A percentile compares a stretch with the other conserved stretches of the same genome.
phyloP scores from a whole-genome alignment of 148 eudicot species.

The Vaccinium myrtillus region DNA sequence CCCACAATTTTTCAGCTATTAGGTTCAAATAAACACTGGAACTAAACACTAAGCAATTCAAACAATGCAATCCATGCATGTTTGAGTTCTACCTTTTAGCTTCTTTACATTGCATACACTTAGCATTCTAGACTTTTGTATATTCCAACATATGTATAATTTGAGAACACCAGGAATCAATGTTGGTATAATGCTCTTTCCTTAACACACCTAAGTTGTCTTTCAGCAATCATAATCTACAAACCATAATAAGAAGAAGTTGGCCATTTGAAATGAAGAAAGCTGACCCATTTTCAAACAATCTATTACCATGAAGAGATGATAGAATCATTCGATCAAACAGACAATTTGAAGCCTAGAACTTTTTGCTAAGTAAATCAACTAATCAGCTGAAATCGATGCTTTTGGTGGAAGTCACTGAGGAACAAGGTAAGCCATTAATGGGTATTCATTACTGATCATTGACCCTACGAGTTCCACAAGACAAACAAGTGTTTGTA shows the following conservation, averaged over 20 bases:
- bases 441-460: constrained; percentile 6
- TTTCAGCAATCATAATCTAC: neutral
- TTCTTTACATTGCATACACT: neutral
- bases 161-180: neutral
- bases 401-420: neutral
- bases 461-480: neutral
- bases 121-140: neutral
- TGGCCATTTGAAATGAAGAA: neutral
- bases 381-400: neutral
- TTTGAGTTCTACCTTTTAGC: neutral
- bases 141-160: neutral
- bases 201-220: neutral
- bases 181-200: neutral
- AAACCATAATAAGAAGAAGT: neutral
- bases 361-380: neutral
- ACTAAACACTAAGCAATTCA: neutral
- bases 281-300: neutral
- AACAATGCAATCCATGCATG: neutral
- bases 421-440: constrained; percentile 15
- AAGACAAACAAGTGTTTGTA: neutral
- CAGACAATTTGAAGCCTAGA: neutral
- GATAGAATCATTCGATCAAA: neutral
- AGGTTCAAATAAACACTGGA: neutral
- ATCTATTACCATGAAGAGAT: constrained; percentile 27
- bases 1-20: neutral